Base-by-base conservation (phyloP, 1,284 basidiomycete species). In the Gastroboletus turbinatus region DNA sequence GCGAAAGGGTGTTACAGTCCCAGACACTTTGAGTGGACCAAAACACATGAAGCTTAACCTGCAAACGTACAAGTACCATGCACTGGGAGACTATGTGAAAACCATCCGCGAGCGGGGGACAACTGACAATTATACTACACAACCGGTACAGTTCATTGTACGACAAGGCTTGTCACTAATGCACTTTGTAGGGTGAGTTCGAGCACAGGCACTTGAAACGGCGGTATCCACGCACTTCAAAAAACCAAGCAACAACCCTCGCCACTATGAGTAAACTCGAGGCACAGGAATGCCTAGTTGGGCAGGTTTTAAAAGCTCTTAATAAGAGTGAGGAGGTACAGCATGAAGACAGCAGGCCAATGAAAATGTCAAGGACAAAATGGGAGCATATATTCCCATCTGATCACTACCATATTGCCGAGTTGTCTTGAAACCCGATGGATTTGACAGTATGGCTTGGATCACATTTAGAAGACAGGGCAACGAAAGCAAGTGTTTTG, bases 21-120 rank as follows among this genome's bases (percentile, higher is more conserved):
- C 7, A 36, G 9, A 36, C 19, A 11, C 38, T 25, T 25, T 25
- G 3, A 27, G 1, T 5, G 17, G 0, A 8, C 10, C 14, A 16
- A 48, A 48, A 14, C 2, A 1, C 16, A 35, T 36, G 46, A 47
- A 36, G 27, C 32, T 55, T 57, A 46, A 30, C 19, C 7, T 69
- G 55, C 70, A 70, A 46, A 73, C 71, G 0, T 60, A 63, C 52
- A 77, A 78, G 53, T 52, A 65, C 0, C 75, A 77, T 58, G 52
- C 58, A 0, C 55, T 76, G 0, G 66, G 68, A 0, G 68, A 77
- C 47, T 75, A 75, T 52, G 46, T 63, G 0, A 32, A 36, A 1
- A 58, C 61, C 0, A 75, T 78, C 16, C 43, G 53, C 1, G 38
- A 30, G 9, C 62, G 61, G 43, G 74, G 74, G 0, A 74, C 74